Conservation (phyloP, 495 filamentous ascomycete genomes). For the Gamarada debralockiae region DNA sequence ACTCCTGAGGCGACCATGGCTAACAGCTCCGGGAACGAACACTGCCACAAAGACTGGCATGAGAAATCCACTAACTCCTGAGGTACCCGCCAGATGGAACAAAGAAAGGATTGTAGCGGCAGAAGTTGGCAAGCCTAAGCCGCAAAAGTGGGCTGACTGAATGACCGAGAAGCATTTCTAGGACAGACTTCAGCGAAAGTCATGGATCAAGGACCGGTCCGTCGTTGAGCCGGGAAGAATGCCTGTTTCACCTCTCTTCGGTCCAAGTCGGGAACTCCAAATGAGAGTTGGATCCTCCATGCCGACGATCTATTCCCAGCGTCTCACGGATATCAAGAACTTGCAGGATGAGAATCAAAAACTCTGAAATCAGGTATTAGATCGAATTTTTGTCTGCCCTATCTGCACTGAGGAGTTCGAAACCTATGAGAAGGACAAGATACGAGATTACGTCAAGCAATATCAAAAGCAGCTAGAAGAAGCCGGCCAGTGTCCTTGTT, state of each 20-base stretch:
- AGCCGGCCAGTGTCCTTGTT: constrained; percentile 13
- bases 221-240: constrained; percentile 20
- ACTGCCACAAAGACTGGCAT: too few relatives aligned
- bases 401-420: constrained; percentile 12
- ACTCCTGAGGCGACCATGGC: too few relatives aligned
- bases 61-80: background rate
- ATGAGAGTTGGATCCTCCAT: constrained; percentile 2
- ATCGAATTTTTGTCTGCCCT: constrained; percentile 13
- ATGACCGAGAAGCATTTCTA: constrained; percentile 3
- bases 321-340: constrained; percentile 15
- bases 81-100: constrained; percentile 4
- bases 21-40: too few relatives aligned
- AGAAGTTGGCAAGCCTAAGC: background rate
- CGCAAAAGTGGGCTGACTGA: constrained; percentile 4
- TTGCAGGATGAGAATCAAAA: constrained; percentile 8
- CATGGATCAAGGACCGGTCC: constrained; percentile 12
- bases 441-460: constrained; percentile 2
- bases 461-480: constrained; percentile 3
- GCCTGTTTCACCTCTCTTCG: constrained; percentile 18
- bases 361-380: constrained; percentile 16
- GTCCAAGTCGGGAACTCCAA: constrained; percentile 7
- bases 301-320: constrained; percentile 14
- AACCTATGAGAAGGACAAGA: constrained; percentile 4
- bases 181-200: constrained; percentile 5
- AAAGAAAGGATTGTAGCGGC: constrained; percentile 12